These are phyloP conservation scores for Mucor velutinosus DNA, from an alignment of 371 early-diverging fungal species.

Conservation along the genomic window DNA sequence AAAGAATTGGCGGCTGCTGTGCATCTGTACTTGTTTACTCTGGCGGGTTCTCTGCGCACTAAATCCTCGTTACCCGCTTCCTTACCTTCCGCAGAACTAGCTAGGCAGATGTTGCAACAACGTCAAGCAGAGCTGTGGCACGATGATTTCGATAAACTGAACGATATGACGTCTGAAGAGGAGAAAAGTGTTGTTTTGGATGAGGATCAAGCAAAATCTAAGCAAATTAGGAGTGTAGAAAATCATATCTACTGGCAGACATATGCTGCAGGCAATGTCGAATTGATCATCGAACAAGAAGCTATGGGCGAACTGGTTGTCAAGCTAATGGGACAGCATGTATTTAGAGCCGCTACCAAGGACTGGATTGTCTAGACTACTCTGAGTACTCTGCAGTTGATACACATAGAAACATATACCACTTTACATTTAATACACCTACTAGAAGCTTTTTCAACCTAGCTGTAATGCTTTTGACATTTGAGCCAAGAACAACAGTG, in stretches of 20 bases:
- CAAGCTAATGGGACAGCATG: constrained; percentile 40
- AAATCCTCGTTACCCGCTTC: constrained; percentile 43
- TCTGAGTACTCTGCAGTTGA: not conserved
- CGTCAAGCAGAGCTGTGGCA: constrained; percentile 30
- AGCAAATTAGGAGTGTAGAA: constrained; percentile 10
- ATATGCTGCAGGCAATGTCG: constrained; percentile 43
- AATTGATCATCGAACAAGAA: constrained; percentile 39
- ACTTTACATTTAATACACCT: too few relatives aligned
- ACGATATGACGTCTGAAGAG: not conserved
- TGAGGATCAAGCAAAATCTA: not conserved
- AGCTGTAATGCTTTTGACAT: too few relatives aligned
- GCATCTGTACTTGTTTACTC: constrained; percentile 42
- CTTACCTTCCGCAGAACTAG: constrained; percentile 42
- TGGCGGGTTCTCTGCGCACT: constrained; percentile 41
- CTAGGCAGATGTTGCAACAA: constrained; percentile 31
- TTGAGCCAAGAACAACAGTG: too few relatives aligned
- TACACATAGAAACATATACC: too few relatives aligned
- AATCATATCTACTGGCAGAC: constrained; percentile 35
- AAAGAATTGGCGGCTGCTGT: constrained; percentile 44
- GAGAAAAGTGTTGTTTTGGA: not conserved
- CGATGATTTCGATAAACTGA: constrained; percentile 12
- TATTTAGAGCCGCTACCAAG: constrained; percentile 29
- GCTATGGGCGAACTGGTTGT: constrained; percentile 32
- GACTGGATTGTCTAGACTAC: constrained; percentile 7
- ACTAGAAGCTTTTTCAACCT: too few relatives aligned